These are phyloP conservation scores for Pisolithus thermaeus DNA, from an alignment of 1,284 basidiomycete species.

Conservation along the genomic window DNA sequence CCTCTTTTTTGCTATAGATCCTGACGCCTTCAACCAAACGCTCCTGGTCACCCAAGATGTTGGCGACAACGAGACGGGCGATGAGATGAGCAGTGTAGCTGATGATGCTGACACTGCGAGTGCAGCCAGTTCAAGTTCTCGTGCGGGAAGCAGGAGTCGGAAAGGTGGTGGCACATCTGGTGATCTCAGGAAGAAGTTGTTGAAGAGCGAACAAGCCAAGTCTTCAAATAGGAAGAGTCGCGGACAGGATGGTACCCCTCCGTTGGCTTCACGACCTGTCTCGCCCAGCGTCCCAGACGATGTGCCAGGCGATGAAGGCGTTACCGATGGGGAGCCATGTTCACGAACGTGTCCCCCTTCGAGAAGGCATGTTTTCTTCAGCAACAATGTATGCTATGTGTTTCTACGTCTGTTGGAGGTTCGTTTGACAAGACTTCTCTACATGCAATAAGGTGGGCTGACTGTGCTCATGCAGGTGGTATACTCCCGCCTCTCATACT, in stretches of 20 bases:
- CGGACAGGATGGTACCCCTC: conserved; percentile 36
- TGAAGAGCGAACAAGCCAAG: conserved; percentile 77
- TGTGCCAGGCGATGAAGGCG: conserved; percentile 32
- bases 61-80: conserved; percentile 48
- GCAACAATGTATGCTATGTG: conserved; percentile 86
- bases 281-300: conserved; percentile 50
- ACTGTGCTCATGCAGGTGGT: conserved; percentile 51
- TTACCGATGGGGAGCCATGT: conserved; percentile 19
- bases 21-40: conserved; percentile 64
- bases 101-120: conserved; percentile 49
- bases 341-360: conserved; percentile 23
- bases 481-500: conserved; percentile 78
- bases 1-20: conserved; percentile 67
- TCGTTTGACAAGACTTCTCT: conserved; percentile 17
- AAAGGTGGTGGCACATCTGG: conserved; percentile 38
- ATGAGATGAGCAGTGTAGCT: conserved; percentile 39
- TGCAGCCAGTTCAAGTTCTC: conserved; percentile 29
- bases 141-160: conserved; percentile 34
- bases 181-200: conserved; percentile 65
- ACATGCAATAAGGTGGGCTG: not conserved
- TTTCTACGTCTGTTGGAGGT: conserved; percentile 84
- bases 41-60: conserved; percentile 45
- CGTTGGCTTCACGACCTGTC: conserved; percentile 30
- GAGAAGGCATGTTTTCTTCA: conserved; percentile 71
- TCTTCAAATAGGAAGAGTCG: conserved; percentile 55